Evolutionary conservation across 345 rosid genomes (phyloP).

Genomic region (Populus tremula): DNA sequence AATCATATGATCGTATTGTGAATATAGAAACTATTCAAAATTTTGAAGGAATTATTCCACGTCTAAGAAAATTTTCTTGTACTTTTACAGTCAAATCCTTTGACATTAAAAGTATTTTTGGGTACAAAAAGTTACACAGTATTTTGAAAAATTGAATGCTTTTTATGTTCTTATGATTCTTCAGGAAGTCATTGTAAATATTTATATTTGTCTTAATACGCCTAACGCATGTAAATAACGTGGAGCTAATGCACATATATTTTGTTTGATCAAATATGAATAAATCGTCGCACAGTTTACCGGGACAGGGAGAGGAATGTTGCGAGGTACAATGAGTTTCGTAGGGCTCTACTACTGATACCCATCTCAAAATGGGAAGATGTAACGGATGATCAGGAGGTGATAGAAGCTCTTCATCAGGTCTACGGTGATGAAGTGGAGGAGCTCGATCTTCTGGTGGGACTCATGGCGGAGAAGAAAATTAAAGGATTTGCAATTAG

Average conservation of each 20-base stretch:
- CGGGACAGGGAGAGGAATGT: constrained; percentile 65
- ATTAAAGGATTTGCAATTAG: constrained; percentile 65
- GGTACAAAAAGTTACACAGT: too few relatives aligned
- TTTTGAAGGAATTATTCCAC: too few relatives aligned
- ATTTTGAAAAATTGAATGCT: too few relatives aligned
- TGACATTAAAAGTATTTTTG: too few relatives aligned
- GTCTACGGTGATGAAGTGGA: constrained; percentile 56
- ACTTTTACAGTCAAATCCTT: too few relatives aligned
- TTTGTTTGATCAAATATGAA: background rate
- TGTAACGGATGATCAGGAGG: constrained; percentile 49
- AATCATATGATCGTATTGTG: background rate
- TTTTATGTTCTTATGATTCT: too few relatives aligned
- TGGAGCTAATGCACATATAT: background rate
- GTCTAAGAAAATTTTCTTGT: too few relatives aligned
- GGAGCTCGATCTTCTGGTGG: constrained; percentile 49
- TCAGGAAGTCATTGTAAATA: background rate
- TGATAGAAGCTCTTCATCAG: constrained; percentile 33
- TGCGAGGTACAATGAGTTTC: constrained; percentile 53
- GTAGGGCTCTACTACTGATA: constrained; percentile 39
- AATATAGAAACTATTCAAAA: too few relatives aligned
- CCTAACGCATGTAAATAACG: background rate
- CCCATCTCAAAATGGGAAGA: constrained; percentile 64
- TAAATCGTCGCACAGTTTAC: constrained; percentile 30
- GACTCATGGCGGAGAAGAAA: constrained; percentile 66
- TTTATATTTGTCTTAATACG: background rate